Evolutionary conservation across 495 filamentous ascomycete genomes (phyloP).

Genomic region (Tetracladium marchalianum): DNA sequence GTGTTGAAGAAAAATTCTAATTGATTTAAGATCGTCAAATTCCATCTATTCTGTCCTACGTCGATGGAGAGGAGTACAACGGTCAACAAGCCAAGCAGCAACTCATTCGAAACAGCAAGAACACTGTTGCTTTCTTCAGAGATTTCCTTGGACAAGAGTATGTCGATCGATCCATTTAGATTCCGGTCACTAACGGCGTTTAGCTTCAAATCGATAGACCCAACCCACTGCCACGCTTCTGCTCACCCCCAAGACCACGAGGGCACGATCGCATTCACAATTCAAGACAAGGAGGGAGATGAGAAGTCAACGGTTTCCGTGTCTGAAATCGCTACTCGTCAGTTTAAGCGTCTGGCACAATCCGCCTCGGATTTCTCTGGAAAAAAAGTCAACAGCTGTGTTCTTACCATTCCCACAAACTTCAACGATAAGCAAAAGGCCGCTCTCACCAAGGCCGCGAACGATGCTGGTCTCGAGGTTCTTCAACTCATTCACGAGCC

Average conservation of each 20-base stretch:
- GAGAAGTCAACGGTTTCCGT: conserved; percentile 62
- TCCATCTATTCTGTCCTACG: conserved; percentile 86
- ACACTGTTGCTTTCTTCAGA: conserved; percentile 92
- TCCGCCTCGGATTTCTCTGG: conserved; percentile 88
- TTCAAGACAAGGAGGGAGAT: conserved; percentile 66
- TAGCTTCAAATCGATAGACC: conserved; percentile 83
- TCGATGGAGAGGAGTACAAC: conserved; percentile 91
- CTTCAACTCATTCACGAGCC: conserved; percentile 91
- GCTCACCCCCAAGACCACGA: conserved; percentile 76
- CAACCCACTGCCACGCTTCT: conserved; percentile 86
- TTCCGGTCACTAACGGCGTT: background rate
- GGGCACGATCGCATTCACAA: conserved; percentile 68
- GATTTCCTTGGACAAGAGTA: conserved; percentile 93
- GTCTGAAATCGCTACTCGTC: conserved; percentile 78
- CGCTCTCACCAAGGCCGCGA: conserved; percentile 66
- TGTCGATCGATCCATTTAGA: conserved; percentile 6
- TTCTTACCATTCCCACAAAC: conserved; percentile 89
- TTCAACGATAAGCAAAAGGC: conserved; percentile 78
- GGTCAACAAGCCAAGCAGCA: conserved; percentile 91
- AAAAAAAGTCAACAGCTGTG: conserved; percentile 82
- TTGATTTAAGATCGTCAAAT: conserved; percentile 77
- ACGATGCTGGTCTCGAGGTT: conserved; percentile 75
- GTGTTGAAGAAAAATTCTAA: conserved; percentile 6
- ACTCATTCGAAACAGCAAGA: conserved; percentile 80
- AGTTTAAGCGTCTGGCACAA: conserved; percentile 68